phyloP scores from a whole-genome alignment of 768 basidiomycete species.

The Leccinum subtestaceum region DNA sequence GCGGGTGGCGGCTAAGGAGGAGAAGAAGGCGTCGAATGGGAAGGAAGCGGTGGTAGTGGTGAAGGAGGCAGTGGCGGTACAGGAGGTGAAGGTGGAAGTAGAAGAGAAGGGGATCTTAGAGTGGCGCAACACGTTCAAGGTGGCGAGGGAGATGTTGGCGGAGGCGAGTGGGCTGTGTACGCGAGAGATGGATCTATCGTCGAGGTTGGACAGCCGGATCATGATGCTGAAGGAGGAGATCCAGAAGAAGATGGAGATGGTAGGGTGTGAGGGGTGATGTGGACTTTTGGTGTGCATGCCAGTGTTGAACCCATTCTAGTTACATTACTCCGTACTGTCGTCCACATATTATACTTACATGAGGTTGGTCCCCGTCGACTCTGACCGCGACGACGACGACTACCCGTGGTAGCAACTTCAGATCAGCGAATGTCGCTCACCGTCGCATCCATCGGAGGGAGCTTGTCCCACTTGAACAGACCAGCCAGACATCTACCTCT shows the following conservation, averaged over 20 bases:
- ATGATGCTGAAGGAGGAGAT: slow-evolving; percentile 73
- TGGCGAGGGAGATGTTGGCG: slow-evolving; percentile 50
- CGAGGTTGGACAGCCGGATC: slow-evolving; percentile 67
- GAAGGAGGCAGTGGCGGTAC: neutral
- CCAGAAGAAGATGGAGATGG: slow-evolving; percentile 52
- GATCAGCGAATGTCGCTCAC: slow-evolving; percentile 60
- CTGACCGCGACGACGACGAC: slow-evolving; percentile 10
- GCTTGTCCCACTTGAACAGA: slow-evolving; percentile 35
- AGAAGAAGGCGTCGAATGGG: neutral
- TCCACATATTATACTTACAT: slow-evolving; percentile 4
- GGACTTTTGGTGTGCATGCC: neutral
- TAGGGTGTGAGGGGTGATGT: slow-evolving; percentile 23
- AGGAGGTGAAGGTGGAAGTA: neutral
- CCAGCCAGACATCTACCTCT: slow-evolving; percentile 60
- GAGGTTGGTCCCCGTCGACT: neutral
- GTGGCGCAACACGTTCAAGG: slow-evolving; percentile 51
- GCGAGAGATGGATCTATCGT: slow-evolving; percentile 58
- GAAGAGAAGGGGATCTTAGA: slow-evolving; percentile 10
- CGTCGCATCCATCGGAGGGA: slow-evolving; percentile 36
- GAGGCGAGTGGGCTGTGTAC: slow-evolving; percentile 46
- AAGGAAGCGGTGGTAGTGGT: neutral
- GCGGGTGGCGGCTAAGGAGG: slow-evolving; percentile 30
- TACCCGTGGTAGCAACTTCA: slow-evolving; percentile 36
- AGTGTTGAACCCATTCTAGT: neutral
- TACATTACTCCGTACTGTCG: slow-evolving; percentile 15